Conservation (phyloP, 768 basidiomycete species). For the Xerocomellus amylosporus region DNA sequence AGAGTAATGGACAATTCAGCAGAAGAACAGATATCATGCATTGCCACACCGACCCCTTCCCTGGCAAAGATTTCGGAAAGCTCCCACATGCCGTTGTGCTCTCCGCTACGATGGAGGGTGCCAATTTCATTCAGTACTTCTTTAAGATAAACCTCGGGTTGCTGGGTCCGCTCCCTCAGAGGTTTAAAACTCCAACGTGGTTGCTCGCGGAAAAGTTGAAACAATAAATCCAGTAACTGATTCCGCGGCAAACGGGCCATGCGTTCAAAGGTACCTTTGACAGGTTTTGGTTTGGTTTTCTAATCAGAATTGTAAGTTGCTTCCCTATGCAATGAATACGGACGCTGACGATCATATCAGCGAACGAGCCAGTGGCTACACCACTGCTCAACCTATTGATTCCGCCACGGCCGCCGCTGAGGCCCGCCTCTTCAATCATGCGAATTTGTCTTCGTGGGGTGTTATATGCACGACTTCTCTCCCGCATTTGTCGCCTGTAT, state of each 20-base stretch:
- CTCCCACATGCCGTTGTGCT: slow-evolving; percentile 78
- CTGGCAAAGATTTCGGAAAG: slow-evolving; percentile 71
- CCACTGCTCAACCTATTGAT: slow-evolving; percentile 81
- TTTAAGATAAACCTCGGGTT: slow-evolving; percentile 85
- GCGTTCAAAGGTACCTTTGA: slow-evolving; percentile 76
- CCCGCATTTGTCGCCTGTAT: slow-evolving; percentile 72
- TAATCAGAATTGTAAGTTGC: slow-evolving; percentile 13
- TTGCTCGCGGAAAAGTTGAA: slow-evolving; percentile 70
- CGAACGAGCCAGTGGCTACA: slow-evolving; percentile 58
- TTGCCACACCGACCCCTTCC: slow-evolving; percentile 45
- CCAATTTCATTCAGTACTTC: slow-evolving; percentile 79
- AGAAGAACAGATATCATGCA: neutral
- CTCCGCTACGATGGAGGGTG: slow-evolving; percentile 72
- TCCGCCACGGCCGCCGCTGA: slow-evolving; percentile 65
- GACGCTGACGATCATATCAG: slow-evolving; percentile 60
- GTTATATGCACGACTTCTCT: slow-evolving; percentile 63
- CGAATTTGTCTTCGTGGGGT: slow-evolving; percentile 63
- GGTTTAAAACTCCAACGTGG: slow-evolving; percentile 81
- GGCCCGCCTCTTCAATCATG: slow-evolving; percentile 70
- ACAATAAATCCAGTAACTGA: slow-evolving; percentile 82
- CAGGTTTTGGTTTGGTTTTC: slow-evolving; percentile 66
- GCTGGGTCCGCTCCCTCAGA: slow-evolving; percentile 76
- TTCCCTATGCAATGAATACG: neutral
- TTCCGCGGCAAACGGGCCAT: slow-evolving; percentile 90
- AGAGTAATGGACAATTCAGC: slow-evolving; percentile 3